Base-by-base conservation (phyloP, 2,329 filamentous ascomycete species). In the Colletotrichum australisinense region DNA sequence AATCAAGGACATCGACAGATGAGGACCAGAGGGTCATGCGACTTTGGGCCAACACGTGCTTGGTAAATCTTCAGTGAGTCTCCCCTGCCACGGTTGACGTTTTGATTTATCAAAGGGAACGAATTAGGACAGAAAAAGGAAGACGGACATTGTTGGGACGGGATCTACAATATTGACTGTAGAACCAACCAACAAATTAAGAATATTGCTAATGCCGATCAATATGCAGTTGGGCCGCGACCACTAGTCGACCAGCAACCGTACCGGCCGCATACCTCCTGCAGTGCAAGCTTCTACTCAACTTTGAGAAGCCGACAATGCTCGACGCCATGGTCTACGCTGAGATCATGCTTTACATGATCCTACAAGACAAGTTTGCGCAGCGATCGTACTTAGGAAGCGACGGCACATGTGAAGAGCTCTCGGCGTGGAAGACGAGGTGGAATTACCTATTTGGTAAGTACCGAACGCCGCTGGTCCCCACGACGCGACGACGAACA, bases 301-400 rank as follows among this genome's bases (percentile, higher is more conserved):
- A 78, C 60, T 84, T 85, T 67, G 82, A 83, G 58, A 80, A 83
- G 57, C 81, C 83, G 4, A 84, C 83, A 3, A 84, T 85, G 78
- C 81, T 82, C 38, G 83, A 85, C 38, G 81, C 80, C 2, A 84
- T 85, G 81, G 76, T 85, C 1, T 79, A 83, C 9, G 83, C 83
- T 1, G 83, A 85, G 64, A 82, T 84, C 24, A 77, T 80, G 60
- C 74, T 85, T 1, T 85, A 83, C 63, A 80, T 81, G 6, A 76
- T 77, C 2, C 75, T 85, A 1, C 83, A 83, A 55, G 77, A 83
- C 38, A 83, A 83, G 67, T 70, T 84, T 11, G 73, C 78, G 28
- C 75, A 79, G 38, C 76, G 80, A 62, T 75, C 80, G 5, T 80
- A 79, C 56, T 77, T 81, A 1, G 78, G 79, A 38, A 76, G 79